A percentile compares a stretch with the other conserved stretches of the same genome.
These are phyloP conservation scores for Citeromyces matritensis DNA, from an alignment of 805 yeast genomes.

Conservation along the genomic window DNA sequence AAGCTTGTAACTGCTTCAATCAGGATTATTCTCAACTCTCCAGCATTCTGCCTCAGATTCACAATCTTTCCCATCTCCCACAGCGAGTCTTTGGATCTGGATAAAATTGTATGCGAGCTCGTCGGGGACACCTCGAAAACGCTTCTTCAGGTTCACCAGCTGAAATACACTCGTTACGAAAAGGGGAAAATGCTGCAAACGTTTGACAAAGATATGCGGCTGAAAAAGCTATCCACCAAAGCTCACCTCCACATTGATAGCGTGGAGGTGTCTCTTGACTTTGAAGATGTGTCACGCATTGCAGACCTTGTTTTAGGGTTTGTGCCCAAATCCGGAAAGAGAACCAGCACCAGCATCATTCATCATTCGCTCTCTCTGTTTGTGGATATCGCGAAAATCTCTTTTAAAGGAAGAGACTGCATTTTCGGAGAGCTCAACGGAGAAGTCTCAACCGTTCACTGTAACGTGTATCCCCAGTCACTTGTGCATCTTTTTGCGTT, in stretches of 20 bases:
- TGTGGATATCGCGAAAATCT: too few relatives aligned
- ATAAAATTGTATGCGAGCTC: constrained; percentile 13
- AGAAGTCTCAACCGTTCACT: background rate
- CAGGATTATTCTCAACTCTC: constrained; percentile 12
- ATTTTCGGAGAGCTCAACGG: too few relatives aligned
- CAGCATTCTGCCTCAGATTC: constrained; percentile 5
- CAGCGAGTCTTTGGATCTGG: constrained; percentile 16
- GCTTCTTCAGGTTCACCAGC: constrained; percentile 11
- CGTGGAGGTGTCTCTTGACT: background rate
- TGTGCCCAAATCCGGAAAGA: background rate
- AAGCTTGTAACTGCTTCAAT: constrained; percentile 8
- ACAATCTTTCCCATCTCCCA: constrained; percentile 29
- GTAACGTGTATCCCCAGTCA: background rate
- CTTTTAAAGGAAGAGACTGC: too few relatives aligned
- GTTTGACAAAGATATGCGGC: constrained; percentile 9
- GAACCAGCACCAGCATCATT: constrained; percentile 3
- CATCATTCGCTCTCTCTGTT: background rate
- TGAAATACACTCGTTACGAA: constrained; percentile 4
- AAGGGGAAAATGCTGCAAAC: constrained; percentile 10
- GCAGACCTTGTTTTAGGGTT: background rate
- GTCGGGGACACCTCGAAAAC: constrained; percentile 5
- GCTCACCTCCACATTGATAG: background rate
- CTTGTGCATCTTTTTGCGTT: background rate
- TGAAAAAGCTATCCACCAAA: background rate
- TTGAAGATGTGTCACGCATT: background rate